Base-by-base conservation (phyloP, 1,284 basidiomycete genomes). In the Cryptococcus jaspeensis region DNA sequence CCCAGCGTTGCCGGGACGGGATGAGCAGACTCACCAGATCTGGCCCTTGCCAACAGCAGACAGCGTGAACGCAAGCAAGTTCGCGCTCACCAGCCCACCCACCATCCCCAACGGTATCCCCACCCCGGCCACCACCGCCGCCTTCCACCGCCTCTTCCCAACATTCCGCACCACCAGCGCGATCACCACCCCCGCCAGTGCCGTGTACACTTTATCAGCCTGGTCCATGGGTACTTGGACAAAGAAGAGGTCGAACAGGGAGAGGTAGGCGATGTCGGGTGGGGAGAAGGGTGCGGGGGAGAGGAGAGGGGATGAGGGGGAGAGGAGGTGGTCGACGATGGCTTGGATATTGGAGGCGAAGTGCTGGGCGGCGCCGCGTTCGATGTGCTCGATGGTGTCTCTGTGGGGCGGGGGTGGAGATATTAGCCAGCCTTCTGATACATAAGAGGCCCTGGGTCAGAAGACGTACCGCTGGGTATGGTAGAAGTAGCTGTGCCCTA, bases 311-410 rank as follows among this genome's bases (percentile, higher is more conserved):
- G 77, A 78, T 15, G 55, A 58, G 9, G 73, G 65, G 0, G 68
- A 71, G 11, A 90, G 86, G n/a, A 99, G 83, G 71, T 92, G 82
- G 40, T 83, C 82, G 36, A 97, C 79, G 32, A 98, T 84, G 0
- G 90, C 90, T 16, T 96, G 84, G 1, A 87, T 83, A 69, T 97
- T 98, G 61, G 92, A 89, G 22, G 85, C 92, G 86, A 98, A 96
- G 79, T 98, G 90, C 81, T 94, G 79, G 2, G 69, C 60, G 5
- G 72, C 65, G 5, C 74, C 73, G 6, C 41, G 48, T 53, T 73
- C 67, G 50, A 76, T 70, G 56, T 70, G 58, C 8, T 58, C 58
- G 28, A 69, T 37, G 2, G 54, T 61, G 50, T 76, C 74, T 52
- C 61, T 67, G 25, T 3, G 25, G 0, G 54, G 64, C n/a, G 48